Base-by-base conservation (phyloP, 768 basidiomycete genomes). In the Kwoniella pini region DNA sequence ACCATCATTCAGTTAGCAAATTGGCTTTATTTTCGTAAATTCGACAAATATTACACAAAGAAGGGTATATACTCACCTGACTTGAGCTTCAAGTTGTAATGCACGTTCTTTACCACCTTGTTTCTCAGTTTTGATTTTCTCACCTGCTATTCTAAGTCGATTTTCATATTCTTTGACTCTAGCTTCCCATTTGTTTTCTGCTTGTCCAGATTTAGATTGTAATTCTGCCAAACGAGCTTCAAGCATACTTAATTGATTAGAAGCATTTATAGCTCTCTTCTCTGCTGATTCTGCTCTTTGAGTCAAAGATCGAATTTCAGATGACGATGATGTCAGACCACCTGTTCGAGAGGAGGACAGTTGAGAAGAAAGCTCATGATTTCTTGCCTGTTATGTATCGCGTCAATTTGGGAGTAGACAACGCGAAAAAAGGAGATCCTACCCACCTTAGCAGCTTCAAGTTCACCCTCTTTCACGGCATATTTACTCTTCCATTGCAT, bases 131-230 rank as follows among this genome's bases (percentile, higher is more conserved):
- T 97, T 97, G 65, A 91, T 86, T 74, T 86, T 87, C 82, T 98
- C 94, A 71, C 92, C 91, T 0, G 90, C 90, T 0, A 86, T 85
- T 76, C 86, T 87, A 63, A 93, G 73, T 17, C 89, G 80, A 13
- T 84, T 75, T 79, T 96, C 91, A 70, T 94, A 93, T 79, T 98
- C 94, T 77, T 87, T 88, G 44, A 98, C 90, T n/a, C 94, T 82
- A 0, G 88, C 90, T 71, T 94, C 93, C 92, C 94, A 98, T 78
- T 94, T 95, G 53, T 80, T 81, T 67, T 96, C 93, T 0, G 89
- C 88, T 0, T 81, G 81, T 0, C 82, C 81, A 36, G 83, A 88
- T 81, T 87, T 88, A 79, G 86, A 83, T 65, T 87, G 88, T 79
- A 89, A 83, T 39, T 81, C 77, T 1, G 87, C 85, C 49, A 94